Evolutionary conservation across 2,329 filamentous ascomycete species (phyloP).

Genomic region (Leptographium procerum): DNA sequence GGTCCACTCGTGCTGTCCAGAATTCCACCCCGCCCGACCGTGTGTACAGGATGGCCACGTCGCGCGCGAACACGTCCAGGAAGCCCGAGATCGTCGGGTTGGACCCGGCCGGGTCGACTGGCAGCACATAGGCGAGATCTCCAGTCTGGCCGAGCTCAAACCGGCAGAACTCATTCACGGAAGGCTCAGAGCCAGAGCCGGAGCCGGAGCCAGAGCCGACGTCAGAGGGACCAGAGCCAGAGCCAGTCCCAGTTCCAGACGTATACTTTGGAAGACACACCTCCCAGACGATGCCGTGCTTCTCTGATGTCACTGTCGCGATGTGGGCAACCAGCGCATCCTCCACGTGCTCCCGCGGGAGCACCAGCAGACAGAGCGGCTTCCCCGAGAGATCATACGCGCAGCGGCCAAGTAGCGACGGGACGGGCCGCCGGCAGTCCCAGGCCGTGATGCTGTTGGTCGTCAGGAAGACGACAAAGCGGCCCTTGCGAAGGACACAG

Average conservation of each 20-base stretch:
- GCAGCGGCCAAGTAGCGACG: conserved; percentile 45
- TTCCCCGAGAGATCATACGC: conserved; percentile 53
- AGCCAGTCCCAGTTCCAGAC: neutral
- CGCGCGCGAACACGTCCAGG: conserved; percentile 74
- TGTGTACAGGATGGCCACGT: conserved; percentile 79
- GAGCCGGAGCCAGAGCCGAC: conserved; percentile 20
- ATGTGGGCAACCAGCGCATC: conserved; percentile 54
- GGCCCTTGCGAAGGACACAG: conserved; percentile 63
- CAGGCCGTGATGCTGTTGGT: conserved; percentile 62
- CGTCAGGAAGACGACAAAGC: conserved; percentile 71
- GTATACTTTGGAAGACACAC: conserved; percentile 48
- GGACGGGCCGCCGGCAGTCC: conserved; percentile 57
- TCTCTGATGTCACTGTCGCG: conserved; percentile 70
- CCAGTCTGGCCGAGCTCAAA: conserved; percentile 55
- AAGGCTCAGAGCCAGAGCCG: conserved; percentile 20
- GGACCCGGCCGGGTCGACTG: conserved; percentile 77
- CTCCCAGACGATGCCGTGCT: conserved; percentile 75
- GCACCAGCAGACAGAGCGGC: conserved; percentile 66
- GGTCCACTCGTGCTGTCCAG: conserved; percentile 70
- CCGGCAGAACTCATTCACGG: conserved; percentile 54
- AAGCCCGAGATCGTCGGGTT: conserved; percentile 62
- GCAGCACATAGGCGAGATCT: conserved; percentile 57
- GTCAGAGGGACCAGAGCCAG: neutral
- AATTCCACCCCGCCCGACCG: conserved; percentile 63
- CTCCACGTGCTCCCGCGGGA: conserved; percentile 51